phyloP scores from a whole-genome alignment of 305 asterid species.

The Plantago coronopus region DNA sequence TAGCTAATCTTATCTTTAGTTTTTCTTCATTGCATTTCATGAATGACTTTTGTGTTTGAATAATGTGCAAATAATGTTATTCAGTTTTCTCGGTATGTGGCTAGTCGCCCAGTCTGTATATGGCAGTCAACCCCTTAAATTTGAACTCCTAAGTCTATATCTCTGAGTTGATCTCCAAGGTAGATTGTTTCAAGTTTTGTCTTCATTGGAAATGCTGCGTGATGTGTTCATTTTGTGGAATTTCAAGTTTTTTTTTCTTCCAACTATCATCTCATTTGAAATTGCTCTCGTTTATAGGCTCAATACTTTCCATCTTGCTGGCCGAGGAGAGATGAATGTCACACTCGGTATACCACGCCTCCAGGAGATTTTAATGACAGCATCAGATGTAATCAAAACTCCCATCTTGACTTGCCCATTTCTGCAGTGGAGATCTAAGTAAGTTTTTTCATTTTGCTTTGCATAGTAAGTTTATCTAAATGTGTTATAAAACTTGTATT shows the following conservation, averaged over 20 bases:
- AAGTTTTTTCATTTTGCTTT: constrained; percentile 33
- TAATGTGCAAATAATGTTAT: not conserved
- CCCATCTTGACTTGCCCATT: constrained; percentile 94
- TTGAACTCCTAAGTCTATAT: not conserved
- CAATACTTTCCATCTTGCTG: constrained; percentile 97
- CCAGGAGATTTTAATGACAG: constrained; percentile 95
- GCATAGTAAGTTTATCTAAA: not conserved
- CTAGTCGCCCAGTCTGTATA: too few relatives aligned
- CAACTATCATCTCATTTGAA: constrained; percentile 12
- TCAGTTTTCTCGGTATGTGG: not conserved
- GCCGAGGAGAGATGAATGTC: constrained; percentile 99
- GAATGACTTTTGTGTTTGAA: not conserved
- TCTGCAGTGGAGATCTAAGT: constrained; percentile 56
- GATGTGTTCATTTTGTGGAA: not conserved
- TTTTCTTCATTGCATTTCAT: constrained; percentile 3
- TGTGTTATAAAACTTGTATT: too few relatives aligned
- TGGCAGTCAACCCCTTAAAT: not conserved
- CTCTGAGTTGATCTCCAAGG: not conserved
- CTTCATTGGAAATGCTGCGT: not conserved
- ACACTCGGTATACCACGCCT: constrained; percentile 99
- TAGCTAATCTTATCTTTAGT: not conserved
- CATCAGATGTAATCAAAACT: constrained; percentile 69
- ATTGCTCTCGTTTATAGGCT: constrained; percentile 48
- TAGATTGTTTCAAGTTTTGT: too few relatives aligned
- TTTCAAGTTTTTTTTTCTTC: too few relatives aligned